Evolutionary conservation across 768 basidiomycete genomes (phyloP).

Genomic region (Lentinula detonsa): DNA sequence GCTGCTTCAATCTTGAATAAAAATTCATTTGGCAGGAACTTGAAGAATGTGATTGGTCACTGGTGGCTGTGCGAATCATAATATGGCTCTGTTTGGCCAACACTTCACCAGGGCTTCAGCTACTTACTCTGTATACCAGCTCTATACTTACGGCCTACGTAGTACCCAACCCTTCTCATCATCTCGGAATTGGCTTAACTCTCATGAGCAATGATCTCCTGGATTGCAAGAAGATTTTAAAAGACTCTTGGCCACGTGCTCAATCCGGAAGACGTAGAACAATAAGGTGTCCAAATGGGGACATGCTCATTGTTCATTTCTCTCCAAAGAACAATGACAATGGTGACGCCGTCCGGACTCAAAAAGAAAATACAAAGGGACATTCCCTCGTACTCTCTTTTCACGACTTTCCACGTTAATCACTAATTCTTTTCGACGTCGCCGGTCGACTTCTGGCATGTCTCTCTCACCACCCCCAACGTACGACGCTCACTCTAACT

Average conservation of each 20-base stretch:
- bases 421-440: constrained; percentile 23
- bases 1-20: no score
- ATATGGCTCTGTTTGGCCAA: no score
- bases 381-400: constrained; percentile 15
- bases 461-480: constrained; percentile 42
- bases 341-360: not conserved
- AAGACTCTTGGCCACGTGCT: no score
- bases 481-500: constrained; percentile 46
- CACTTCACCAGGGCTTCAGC: no score
- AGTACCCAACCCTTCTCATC: no score
- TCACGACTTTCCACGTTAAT: constrained; percentile 5
- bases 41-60: not conserved
- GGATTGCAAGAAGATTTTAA: no score
- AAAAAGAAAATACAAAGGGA: not conserved
- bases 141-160: no score
- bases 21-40: no score
- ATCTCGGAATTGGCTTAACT: no score
- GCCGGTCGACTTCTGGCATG: constrained; percentile 40
- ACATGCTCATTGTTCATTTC: not conserved
- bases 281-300: constrained; percentile 4
- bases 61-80: not conserved
- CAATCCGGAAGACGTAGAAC: not conserved
- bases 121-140: no score
- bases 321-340: constrained; percentile 4
- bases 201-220: no score